phyloP scores from a whole-genome alignment of 1,284 basidiomycete species.

The Thecaphora frezii region DNA sequence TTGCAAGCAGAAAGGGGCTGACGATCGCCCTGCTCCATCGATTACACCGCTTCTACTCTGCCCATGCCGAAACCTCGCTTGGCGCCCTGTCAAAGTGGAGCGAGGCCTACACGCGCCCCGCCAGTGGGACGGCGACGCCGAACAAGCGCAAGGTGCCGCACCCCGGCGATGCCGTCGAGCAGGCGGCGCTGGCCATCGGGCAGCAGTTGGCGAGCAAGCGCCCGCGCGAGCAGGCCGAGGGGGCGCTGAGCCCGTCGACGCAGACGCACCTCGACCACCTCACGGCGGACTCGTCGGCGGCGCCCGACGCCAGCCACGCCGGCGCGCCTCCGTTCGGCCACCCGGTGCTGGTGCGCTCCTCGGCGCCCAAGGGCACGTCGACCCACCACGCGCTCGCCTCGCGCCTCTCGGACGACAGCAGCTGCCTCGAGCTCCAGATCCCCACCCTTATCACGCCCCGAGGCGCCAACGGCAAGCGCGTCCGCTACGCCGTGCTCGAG shows the following conservation, averaged over 20 bases:
- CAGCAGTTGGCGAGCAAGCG: not conserved
- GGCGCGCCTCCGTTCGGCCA: slow-evolving; percentile 33
- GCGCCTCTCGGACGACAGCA: slow-evolving; percentile 29
- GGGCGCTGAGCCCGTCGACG: slow-evolving; percentile 12
- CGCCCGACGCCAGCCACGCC: slow-evolving; percentile 2
- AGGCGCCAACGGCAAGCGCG: slow-evolving; percentile 31
- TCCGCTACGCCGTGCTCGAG: slow-evolving; percentile 48
- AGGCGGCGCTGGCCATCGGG: not conserved
- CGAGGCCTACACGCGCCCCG: slow-evolving; percentile 42
- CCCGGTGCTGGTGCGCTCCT: slow-evolving; percentile 33
- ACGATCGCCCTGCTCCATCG: no score
- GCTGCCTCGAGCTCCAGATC: slow-evolving; percentile 37
- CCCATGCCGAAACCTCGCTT: not conserved
- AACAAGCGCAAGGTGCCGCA: not conserved
- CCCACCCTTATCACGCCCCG: slow-evolving; percentile 49
- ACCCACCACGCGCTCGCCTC: slow-evolving; percentile 37
- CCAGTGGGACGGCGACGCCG: slow-evolving; percentile 12
- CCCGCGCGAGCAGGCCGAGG: not conserved
- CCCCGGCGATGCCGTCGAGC: not conserved
- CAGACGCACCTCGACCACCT: slow-evolving; percentile 26
- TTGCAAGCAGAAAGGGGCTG: no score
- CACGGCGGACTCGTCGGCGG: slow-evolving; percentile 12
- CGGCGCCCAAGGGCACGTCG: slow-evolving; percentile 39
- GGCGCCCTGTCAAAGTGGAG: slow-evolving; percentile 19
- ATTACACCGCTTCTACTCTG: not conserved